phyloP scores from a whole-genome alignment of 176 grass and related monocot genomes.

The Zea mays region Zm-B73-REFERENCE-NAM-5.0 NC_050102.1:174923501-174924000 shows the following conservation, averaged over 20 bases:
- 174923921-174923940: neutral
- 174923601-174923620: slow-evolving; percentile 31
- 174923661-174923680: slow-evolving; percentile 2
- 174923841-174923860: neutral
- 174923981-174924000: neutral
- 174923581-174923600: slow-evolving; percentile 21
- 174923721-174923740: slow-evolving; percentile 38
- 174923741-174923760: slow-evolving; percentile 36
- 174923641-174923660: neutral
- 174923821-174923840: neutral
- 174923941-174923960: too few relatives aligned
- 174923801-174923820: neutral
- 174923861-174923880: too few relatives aligned
- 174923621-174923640: slow-evolving; percentile 15
- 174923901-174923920: neutral
- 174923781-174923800: slow-evolving; percentile 6
- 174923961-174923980: neutral
- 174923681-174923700: slow-evolving; percentile 24
- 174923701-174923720: neutral
- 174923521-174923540: neutral
- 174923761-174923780: slow-evolving; percentile 56
- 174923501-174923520: too few relatives aligned
- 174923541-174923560: slow-evolving; percentile 33
- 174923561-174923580: neutral
- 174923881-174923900: neutral